These are phyloP conservation scores for Kokia cookei DNA, from an alignment of 441 rosid species.

Conservation along the genomic window DNA sequence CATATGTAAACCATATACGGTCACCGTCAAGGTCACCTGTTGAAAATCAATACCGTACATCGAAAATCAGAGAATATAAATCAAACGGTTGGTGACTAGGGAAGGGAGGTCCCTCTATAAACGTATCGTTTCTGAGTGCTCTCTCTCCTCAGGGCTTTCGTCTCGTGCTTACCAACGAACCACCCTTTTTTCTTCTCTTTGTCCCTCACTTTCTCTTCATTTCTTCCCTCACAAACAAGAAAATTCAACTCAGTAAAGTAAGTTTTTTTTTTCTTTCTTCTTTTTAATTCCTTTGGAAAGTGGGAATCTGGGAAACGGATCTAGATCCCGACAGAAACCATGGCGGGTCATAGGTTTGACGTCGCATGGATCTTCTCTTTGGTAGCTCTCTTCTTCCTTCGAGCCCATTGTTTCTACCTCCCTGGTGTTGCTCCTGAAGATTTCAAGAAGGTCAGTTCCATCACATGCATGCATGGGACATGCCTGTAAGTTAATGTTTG, in stretches of 20 bases:
- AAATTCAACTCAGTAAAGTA: neutral
- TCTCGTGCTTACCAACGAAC: neutral
- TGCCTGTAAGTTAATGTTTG: neutral
- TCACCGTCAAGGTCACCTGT: neutral
- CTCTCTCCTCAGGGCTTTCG: neutral
- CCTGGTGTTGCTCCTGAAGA: conserved; percentile 95
- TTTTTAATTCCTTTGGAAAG: neutral
- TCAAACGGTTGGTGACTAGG: neutral
- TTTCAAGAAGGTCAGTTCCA: conserved; percentile 45
- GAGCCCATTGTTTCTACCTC: conserved; percentile 62
- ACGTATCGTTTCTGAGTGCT: neutral
- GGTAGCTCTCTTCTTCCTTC: conserved; percentile 14
- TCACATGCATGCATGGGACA: neutral
- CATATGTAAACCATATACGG: neutral
- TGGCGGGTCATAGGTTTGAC: conserved; percentile 39
- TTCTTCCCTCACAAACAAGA: neutral
- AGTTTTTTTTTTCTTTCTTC: neutral
- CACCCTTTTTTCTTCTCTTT: neutral
- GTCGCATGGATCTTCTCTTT: conserved; percentile 30
- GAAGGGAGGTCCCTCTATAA: neutral
- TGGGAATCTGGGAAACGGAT: conserved; percentile 13
- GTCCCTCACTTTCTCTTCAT: neutral
- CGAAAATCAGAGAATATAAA: neutral
- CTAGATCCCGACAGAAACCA: conserved; percentile 28
- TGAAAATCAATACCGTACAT: neutral